Evolutionary conservation across 2,329 filamentous ascomycete species (phyloP), one percentile per base, ranked within the genome.

Genomic region (Nemania abortiva): DNA sequence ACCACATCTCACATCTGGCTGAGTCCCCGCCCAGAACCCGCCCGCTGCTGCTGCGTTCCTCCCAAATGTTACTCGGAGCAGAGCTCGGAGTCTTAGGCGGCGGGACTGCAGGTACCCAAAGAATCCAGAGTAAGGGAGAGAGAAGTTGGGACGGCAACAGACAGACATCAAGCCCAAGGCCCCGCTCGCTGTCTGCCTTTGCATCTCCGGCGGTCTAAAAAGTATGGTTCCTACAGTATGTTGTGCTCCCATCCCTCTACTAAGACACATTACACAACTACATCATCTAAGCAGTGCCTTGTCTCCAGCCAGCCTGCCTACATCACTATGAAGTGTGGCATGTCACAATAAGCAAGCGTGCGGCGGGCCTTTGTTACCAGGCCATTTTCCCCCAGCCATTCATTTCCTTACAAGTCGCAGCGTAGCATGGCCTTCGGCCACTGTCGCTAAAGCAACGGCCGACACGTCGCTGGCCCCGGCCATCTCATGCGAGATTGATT

Each of bases 391-490:
- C 11, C 50, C 55, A 57, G 18, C 68, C 68, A 70, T 42, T 64
- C 68, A 65, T 59, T 24, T 24, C 34, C 24, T 42, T 68, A 42
- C 68, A 70, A 68, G 68, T 70, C 59, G 56, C 61, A 65, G 65
- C 37, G 65, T 68, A 24, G 45, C 53, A 68, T 68, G 39, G 24
- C 39, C 45, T 34, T 34, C 31, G 31, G 55, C 47, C 52, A 65
- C 56, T n/a, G 56, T 68, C 55, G 52, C 61, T 60, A 63, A 54
- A 58, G 63, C 58, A 49, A 66, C 58, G 27, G 49, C 37, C 57
- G 27, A 56, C 59, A 65, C 34, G 34, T 57, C 39, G 56, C 50
- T 64, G 29, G n/a, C 6, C 42, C 31, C 2, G 34, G 22, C 13
- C 27, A 31, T n/a, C n/a, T 18, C 34, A 20, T 53, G 42, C 39